Conservation (phyloP, 2,329 filamentous ascomycete genomes). For the Akanthomyces dipterigenus region DNA sequence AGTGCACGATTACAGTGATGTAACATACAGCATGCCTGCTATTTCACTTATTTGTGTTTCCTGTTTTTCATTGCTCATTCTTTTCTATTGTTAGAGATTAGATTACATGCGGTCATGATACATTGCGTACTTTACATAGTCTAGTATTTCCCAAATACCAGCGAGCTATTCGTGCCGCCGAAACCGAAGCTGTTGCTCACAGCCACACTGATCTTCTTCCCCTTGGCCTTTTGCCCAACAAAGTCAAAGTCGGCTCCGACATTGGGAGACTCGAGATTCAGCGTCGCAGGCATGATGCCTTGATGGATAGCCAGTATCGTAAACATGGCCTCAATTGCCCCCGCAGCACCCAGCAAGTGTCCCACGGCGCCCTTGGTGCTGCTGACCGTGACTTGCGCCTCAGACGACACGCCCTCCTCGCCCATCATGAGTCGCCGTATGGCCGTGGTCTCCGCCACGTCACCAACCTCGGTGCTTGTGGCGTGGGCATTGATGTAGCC, state of each 20-base stretch:
- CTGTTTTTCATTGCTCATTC: too few species aligned
- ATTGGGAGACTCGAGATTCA: constrained; percentile 67
- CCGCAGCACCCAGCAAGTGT: constrained; percentile 85
- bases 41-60: too few species aligned
- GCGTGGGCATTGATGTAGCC: constrained; percentile 96
- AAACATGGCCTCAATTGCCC: constrained; percentile 84
- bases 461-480: constrained; percentile 79
- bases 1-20: too few species aligned
- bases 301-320: constrained; percentile 71
- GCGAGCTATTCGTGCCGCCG: constrained; percentile 87
- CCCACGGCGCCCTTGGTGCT: constrained; percentile 92
- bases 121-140: not conserved
- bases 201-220: constrained; percentile 63
- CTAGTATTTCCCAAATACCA: constrained; percentile 58
- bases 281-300: constrained; percentile 80
- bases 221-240: constrained; percentile 64
- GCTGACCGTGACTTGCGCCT: constrained; percentile 70
- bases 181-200: constrained; percentile 97
- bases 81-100: too few species aligned
- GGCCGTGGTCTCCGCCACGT: constrained; percentile 79
- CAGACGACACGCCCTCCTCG: constrained; percentile 54
- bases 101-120: too few species aligned
- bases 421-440: constrained; percentile 73
- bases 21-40: too few species aligned
- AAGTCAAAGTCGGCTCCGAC: constrained; percentile 77